These are phyloP conservation scores for Cinnamomum chago DNA, from an alignment of 164 flowering plant species.

Conservation along the genomic window DNA sequence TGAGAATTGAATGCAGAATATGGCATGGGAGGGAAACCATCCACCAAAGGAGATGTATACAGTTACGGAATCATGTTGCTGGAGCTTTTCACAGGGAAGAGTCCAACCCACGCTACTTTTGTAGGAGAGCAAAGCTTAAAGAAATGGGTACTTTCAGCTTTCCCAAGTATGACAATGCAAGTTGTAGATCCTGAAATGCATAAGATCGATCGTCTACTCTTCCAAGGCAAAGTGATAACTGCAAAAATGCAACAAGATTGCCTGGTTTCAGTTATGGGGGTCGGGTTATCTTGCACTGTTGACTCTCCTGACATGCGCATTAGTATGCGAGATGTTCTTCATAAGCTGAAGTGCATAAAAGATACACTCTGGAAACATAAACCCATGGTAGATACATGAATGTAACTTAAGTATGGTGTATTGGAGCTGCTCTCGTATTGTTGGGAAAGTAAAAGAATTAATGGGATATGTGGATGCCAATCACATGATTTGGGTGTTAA, in stretches of 20 bases:
- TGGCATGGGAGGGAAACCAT: not conserved
- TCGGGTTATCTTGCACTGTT: constrained; percentile 8
- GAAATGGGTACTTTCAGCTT: constrained; percentile 9
- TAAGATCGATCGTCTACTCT: not conserved
- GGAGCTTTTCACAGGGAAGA: constrained; percentile 8
- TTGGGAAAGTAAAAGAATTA: too few species aligned
- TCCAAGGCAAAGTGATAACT: not conserved
- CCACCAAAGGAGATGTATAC: constrained; percentile 7
- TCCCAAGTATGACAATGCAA: constrained; percentile 22
- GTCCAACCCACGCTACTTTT: constrained; percentile 18
- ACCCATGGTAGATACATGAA: too few species aligned
- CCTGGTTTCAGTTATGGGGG: not conserved
- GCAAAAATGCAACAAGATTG: not conserved
- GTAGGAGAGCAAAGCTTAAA: constrained; percentile 20
- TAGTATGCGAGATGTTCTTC: not conserved
- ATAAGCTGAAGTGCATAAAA: not conserved
- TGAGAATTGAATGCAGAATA: constrained; percentile 14
- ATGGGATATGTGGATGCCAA: too few species aligned
- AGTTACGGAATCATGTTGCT: constrained; percentile 4
- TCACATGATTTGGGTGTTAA: too few species aligned
- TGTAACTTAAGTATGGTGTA: too few species aligned
- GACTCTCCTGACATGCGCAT: not conserved
- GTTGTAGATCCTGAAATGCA: constrained; percentile 23
- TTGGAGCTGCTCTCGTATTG: too few species aligned
- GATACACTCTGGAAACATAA: not conserved